Percentiles rank a stretch among this genome's conserved stretches.
phyloP scores from a whole-genome alignment of 306 rosid species.

The Pterocarpus macrocarpus region DNA sequence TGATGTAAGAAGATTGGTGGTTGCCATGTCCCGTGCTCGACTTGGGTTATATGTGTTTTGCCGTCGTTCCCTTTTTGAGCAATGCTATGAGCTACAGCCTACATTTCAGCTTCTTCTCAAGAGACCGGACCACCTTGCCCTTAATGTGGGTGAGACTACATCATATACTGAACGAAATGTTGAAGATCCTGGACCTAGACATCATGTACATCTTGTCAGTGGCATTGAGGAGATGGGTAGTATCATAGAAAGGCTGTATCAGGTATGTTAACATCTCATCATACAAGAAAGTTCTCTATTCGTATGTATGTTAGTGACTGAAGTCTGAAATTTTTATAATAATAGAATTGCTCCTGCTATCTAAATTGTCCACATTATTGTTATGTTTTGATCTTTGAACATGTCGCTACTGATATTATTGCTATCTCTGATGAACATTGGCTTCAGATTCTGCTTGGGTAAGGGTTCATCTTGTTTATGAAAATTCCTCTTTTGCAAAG shows the following conservation, averaged over 20 bases:
- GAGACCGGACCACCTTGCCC: conserved; percentile 88
- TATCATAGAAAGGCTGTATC: conserved; percentile 72
- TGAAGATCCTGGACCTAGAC: conserved; percentile 72
- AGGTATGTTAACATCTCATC: conserved; percentile 60
- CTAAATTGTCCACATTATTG: no score
- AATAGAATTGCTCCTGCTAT: no score
- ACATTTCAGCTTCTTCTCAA: conserved; percentile 90
- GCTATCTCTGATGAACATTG: no score
- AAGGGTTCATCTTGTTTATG: neutral
- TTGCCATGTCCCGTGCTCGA: conserved; percentile 99
- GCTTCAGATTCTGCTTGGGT: neutral
- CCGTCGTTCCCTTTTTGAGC: conserved; percentile 93
- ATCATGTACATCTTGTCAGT: conserved; percentile 75
- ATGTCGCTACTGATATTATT: no score
- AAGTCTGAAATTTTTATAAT: neutral
- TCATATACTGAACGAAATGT: conserved; percentile 72
- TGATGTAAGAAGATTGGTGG: conserved; percentile 97
- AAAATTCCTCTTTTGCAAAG: neutral
- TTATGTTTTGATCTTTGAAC: no score
- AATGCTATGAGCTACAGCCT: conserved; percentile 96
- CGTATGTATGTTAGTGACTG: conserved; percentile 5
- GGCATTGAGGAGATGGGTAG: conserved; percentile 83
- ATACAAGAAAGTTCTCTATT: neutral
- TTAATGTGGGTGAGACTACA: conserved; percentile 73
- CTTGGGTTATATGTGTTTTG: conserved; percentile 95